These are phyloP conservation scores for Pulveroboletus sp. DNA, from an alignment of 768 basidiomycete genomes.

Conservation along the genomic window DNA sequence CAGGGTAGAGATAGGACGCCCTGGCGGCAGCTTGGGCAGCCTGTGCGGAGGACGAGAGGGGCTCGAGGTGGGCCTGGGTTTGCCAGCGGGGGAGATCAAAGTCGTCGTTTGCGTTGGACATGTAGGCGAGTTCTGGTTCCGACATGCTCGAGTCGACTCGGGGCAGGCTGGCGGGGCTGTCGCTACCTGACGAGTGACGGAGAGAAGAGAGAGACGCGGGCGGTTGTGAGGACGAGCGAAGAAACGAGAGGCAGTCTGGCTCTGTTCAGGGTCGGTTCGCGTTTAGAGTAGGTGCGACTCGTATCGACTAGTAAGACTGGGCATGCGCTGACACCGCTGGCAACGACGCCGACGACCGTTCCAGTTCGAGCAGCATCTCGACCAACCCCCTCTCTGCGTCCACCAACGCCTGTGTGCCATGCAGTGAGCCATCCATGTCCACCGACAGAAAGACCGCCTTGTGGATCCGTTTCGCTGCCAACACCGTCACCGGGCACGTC, in stretches of 20 bases:
- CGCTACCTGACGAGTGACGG: not conserved
- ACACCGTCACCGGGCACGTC: not conserved
- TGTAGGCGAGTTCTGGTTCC: conserved; percentile 71
- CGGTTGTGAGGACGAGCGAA: conserved; percentile 16
- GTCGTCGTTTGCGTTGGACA: conserved; percentile 73
- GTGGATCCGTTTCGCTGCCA: conserved; percentile 55
- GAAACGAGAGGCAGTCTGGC: not conserved
- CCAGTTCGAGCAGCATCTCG: conserved; percentile 38
- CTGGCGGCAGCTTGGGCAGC: conserved; percentile 45
- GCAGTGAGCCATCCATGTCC: conserved; percentile 49
- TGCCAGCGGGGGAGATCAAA: conserved; percentile 67
- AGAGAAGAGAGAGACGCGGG: not conserved
- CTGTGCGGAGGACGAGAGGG: conserved; percentile 56
- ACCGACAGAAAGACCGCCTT: conserved; percentile 72
- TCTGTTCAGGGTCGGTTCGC: conserved; percentile 31
- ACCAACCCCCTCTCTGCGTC: conserved; percentile 62
- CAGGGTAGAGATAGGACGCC: conserved; percentile 51
- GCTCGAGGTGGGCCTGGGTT: conserved; percentile 41
- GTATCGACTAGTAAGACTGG: not conserved
- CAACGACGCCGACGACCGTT: conserved; percentile 5
- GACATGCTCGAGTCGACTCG: conserved; percentile 45
- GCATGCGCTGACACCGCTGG: not conserved
- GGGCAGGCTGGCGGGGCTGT: not conserved
- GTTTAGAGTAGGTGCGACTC: not conserved
- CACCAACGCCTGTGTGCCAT: conserved; percentile 45